Conservation (phyloP, 805 yeast genomes). For the Brettanomyces sp. region DNA sequence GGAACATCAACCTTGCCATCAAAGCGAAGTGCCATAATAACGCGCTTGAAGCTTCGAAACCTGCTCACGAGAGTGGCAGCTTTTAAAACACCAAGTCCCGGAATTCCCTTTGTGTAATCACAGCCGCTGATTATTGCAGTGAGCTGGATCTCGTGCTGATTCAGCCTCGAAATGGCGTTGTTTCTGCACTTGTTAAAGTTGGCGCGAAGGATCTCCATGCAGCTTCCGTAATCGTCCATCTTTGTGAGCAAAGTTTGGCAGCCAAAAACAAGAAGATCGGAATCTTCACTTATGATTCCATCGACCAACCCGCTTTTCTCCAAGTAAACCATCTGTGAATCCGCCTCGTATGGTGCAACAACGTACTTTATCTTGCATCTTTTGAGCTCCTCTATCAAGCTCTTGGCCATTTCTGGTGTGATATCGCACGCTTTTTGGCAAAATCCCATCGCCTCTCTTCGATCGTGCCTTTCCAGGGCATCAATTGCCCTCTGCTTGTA, state of each 20-base stretch:
- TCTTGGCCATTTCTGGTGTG: conserved; percentile 85
- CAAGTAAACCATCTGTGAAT: conserved; percentile 88
- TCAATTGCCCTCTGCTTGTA: conserved; percentile 50
- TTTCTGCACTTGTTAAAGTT: conserved; percentile 31
- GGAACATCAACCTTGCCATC: conserved; percentile 57
- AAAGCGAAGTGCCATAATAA: conserved; percentile 44
- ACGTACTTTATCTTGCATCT: conserved; percentile 50
- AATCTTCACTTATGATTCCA: conserved; percentile 88
- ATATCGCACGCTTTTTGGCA: conserved; percentile 78
- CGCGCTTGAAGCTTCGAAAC: conserved; percentile 42
- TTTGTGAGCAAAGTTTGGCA: conserved; percentile 70
- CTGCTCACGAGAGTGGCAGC: conserved; percentile 56
- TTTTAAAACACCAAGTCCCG: conserved; percentile 70
- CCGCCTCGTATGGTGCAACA: conserved; percentile 98
- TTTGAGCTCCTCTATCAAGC: conserved; percentile 66
- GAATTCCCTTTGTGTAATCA: conserved; percentile 85
- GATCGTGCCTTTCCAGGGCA: conserved; percentile 43
- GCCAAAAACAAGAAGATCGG: conserved; percentile 87
- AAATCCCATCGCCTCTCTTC: conserved; percentile 52
- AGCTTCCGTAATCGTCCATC: conserved; percentile 57
- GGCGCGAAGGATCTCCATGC: conserved; percentile 57
- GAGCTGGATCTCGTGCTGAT: conserved; percentile 51
- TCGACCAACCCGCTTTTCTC: conserved; percentile 68
- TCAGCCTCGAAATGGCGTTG: conserved; percentile 37
- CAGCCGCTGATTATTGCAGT: conserved; percentile 93